Percentiles rank a stretch among this genome's conserved stretches.
Conservation (phyloP, 345 rosid genomes). For the Microcos paniculata region DNA sequence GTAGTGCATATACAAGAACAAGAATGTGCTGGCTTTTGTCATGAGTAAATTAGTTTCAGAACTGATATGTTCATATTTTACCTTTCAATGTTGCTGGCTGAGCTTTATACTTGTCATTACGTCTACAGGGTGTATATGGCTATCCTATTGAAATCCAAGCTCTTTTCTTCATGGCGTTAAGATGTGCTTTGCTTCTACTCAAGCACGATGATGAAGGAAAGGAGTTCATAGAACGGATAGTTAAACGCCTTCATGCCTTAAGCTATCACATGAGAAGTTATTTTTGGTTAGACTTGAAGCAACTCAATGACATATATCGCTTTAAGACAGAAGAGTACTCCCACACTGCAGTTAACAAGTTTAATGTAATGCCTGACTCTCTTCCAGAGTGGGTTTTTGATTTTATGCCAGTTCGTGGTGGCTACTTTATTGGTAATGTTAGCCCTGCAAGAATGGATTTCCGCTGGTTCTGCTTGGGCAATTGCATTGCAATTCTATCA, state of each 20-base stretch:
- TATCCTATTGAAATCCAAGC: slow-evolving; percentile 96
- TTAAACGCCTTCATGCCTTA: slow-evolving; percentile 86
- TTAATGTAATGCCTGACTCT: slow-evolving; percentile 93
- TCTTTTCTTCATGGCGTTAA: slow-evolving; percentile 88
- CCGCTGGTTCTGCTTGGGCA: slow-evolving; percentile 95
- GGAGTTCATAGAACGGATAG: slow-evolving; percentile 82
- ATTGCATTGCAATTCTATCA: slow-evolving; percentile 85
- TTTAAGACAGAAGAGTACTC: slow-evolving; percentile 98
- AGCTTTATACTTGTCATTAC: slow-evolving; percentile 9
- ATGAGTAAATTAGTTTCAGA: neutral
- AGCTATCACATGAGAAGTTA: slow-evolving; percentile 91
- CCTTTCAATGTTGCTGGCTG: neutral
- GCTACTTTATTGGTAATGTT: slow-evolving; percentile 88
- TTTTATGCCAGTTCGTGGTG: slow-evolving; percentile 84
- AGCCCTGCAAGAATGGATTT: slow-evolving; percentile 98
- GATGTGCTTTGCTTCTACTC: slow-evolving; percentile 78
- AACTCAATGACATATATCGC: slow-evolving; percentile 88
- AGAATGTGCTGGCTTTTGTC: neutral
- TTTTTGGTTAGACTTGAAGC: slow-evolving; percentile 92
- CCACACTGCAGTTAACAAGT: slow-evolving; percentile 94
- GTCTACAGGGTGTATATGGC: slow-evolving; percentile 85
- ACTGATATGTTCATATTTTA: slow-evolving; percentile 1
- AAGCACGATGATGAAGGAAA: slow-evolving; percentile 91
- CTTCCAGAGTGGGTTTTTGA: slow-evolving; percentile 96
- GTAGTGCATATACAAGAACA: neutral